Evolutionary conservation across 768 basidiomycete genomes (phyloP), one percentile per base, ranked within the genome.

Genomic region (Leccinum incarnatum): DNA sequence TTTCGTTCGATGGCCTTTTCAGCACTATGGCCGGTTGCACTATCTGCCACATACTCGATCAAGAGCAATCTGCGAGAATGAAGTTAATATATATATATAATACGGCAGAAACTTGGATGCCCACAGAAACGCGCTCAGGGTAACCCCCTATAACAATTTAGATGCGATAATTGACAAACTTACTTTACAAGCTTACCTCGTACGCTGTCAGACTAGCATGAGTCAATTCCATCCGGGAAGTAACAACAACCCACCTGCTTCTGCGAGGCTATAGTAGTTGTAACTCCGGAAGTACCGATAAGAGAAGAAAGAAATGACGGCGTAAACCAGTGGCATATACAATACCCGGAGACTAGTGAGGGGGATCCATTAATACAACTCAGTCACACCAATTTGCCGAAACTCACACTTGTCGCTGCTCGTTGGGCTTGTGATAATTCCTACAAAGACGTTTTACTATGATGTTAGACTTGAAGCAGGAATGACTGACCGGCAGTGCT

Each of bases 291-390:
- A 95, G 75, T 76, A 95, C 1, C 93, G 84, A 66, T 91, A 95
- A 27, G 89, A 90, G 65, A 91, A 82, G 76, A 95, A 95, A 1
- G 91, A 91, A 51, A 95, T 83, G 61, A 93, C 75, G 27, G 87
- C 87, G 70, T 89, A 93, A 46, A 93, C 79, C 1, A 85, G 83
- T 2, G 92, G 91, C 91, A 94, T 90, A 65, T 91, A 91, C 62
- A 93, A 67, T 49, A 93, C 84, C 58, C 91, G 85, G n/a, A 92
- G 65, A 58, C 88, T 91, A 67, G 12, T 32, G 15, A 40, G 42
- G n/a, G 0, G 8, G 34, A 19, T 42, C 51, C 25, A 42, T 56
- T 36, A 52, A 36, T 46, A 30, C 11, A 12, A 48, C 53, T 42
- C 19, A 10, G 51, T 50, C 42, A 19, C 29, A 2, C 34, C 32